Percentiles rank a stretch among this genome's conserved stretches.
phyloP scores from a whole-genome alignment of 1,284 basidiomycete species.

The Pterula multifida region DNA sequence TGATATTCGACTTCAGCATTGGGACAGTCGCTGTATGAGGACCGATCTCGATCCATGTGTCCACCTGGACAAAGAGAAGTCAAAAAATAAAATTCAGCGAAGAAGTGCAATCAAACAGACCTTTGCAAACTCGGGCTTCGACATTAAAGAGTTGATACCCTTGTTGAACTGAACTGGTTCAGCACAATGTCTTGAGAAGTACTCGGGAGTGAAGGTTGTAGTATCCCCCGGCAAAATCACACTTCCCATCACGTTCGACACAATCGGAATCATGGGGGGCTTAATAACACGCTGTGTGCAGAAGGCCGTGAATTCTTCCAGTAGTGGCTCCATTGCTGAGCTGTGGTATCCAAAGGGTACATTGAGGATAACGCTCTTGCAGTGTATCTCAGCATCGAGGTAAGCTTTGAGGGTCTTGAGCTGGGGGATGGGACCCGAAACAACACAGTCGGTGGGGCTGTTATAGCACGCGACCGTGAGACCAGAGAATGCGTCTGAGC shows the following conservation, averaged over 20 bases:
- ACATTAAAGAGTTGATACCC: slow-evolving; percentile 29
- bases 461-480: slow-evolving; percentile 53
- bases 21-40: slow-evolving; percentile 46
- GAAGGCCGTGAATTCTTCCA: slow-evolving; percentile 31
- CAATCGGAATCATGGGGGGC: slow-evolving; percentile 40
- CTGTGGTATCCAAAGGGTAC: slow-evolving; percentile 59
- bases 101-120: slow-evolving; percentile 10
- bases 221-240: slow-evolving; percentile 41
- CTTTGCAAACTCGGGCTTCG: slow-evolving; percentile 15
- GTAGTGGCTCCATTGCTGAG: slow-evolving; percentile 41
- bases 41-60: slow-evolving; percentile 55
- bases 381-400: slow-evolving; percentile 22
- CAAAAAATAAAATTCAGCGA: neutral
- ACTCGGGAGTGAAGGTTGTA: slow-evolving; percentile 33
- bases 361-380: slow-evolving; percentile 30
- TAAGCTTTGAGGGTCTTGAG: slow-evolving; percentile 29
- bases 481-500: slow-evolving; percentile 20
- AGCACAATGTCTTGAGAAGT: slow-evolving; percentile 47
- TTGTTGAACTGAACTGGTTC: slow-evolving; percentile 48
- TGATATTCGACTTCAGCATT: slow-evolving; percentile 35
- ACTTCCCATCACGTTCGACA: slow-evolving; percentile 45
- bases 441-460: slow-evolving; percentile 39
- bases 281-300: slow-evolving; percentile 24
- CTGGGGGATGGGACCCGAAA: slow-evolving; percentile 37
- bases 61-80: slow-evolving; percentile 5